Conservation (phyloP, 73 alveolate species). For the Urostyla sp. region DNA sequence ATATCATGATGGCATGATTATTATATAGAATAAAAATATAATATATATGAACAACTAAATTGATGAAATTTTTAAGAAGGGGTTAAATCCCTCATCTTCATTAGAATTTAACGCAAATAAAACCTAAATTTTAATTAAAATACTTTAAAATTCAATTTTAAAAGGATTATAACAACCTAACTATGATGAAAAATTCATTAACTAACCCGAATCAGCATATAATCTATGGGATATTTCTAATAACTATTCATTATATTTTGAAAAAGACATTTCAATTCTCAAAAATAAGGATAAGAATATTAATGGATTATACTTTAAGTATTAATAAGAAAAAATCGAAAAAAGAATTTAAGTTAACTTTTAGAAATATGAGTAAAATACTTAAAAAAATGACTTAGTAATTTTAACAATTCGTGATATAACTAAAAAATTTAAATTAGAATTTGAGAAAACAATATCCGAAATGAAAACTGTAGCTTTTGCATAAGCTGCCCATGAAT, state of each 20-base stretch:
- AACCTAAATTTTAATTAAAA: not conserved
- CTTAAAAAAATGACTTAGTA: not conserved
- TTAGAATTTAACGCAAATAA: not conserved
- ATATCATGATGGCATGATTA: not conserved
- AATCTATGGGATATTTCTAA: not conserved
- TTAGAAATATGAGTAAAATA: not conserved
- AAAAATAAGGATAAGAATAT: not conserved
- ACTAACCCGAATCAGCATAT: not conserved
- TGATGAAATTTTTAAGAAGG: not conserved
- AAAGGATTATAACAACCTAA: not conserved
- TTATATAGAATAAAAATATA: too few relatives aligned
- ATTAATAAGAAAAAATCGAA: not conserved
- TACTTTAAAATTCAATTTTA: not conserved
- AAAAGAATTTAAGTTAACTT: conserved; percentile 1
- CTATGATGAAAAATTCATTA: not conserved
- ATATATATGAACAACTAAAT: too few relatives aligned
- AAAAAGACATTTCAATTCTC: too few relatives aligned
- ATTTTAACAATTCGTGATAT: conserved; percentile 16
- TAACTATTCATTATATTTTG: too few relatives aligned
- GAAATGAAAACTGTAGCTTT: conserved; percentile 17
- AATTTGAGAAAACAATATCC: not conserved
- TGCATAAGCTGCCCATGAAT: conserved; percentile 67
- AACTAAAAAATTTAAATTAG: conserved; percentile 1
- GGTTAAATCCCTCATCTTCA: not conserved
- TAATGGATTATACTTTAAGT: not conserved